A percentile compares a stretch with the other conserved stretches of the same genome.
Evolutionary conservation across 75 land plant genomes (phyloP).

Genomic region (Cryptomeria japonica): DNA sequence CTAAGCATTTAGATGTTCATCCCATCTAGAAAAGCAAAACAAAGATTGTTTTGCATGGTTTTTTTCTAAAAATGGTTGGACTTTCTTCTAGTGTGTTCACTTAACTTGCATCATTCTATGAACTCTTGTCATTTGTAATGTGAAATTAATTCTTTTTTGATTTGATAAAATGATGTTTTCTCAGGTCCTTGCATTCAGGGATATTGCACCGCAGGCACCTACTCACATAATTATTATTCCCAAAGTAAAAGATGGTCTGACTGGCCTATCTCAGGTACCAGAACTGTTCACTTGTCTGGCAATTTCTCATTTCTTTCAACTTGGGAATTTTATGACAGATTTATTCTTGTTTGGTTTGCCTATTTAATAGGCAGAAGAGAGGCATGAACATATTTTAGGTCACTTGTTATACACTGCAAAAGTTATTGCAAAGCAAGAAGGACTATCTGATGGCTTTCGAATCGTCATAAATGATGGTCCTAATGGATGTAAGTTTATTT

Average conservation of each 20-base stretch:
- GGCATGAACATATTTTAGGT: conserved; percentile 83
- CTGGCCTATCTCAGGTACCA: conserved; percentile 71
- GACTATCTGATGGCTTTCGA: conserved; percentile 75
- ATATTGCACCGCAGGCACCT: conserved; percentile 79
- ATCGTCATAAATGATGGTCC: conserved; percentile 90
- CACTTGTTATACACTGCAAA: conserved; percentile 76
- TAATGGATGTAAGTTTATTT: conserved; percentile 59
- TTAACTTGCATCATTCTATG: not conserved
- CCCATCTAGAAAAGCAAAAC: not conserved
- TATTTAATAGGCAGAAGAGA: conserved; percentile 76
- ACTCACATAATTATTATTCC: conserved; percentile 82
- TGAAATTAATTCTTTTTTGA: not conserved
- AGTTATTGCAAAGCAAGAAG: conserved; percentile 82
- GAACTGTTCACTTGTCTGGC: conserved; percentile 1
- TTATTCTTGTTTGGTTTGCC: not conserved
- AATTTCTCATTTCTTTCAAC: not conserved
- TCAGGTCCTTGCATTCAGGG: conserved; percentile 84
- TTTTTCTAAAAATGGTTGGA: not conserved
- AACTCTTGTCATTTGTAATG: not conserved
- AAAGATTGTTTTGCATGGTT: not conserved
- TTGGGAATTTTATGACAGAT: not conserved
- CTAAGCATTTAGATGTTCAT: not conserved
- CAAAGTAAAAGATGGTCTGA: conserved; percentile 79
- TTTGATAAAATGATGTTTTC: not conserved
- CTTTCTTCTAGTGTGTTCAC: not conserved